Evolutionary conservation across 1,284 basidiomycete genomes (phyloP).

Genomic region (Chalciporus sp.): DNA sequence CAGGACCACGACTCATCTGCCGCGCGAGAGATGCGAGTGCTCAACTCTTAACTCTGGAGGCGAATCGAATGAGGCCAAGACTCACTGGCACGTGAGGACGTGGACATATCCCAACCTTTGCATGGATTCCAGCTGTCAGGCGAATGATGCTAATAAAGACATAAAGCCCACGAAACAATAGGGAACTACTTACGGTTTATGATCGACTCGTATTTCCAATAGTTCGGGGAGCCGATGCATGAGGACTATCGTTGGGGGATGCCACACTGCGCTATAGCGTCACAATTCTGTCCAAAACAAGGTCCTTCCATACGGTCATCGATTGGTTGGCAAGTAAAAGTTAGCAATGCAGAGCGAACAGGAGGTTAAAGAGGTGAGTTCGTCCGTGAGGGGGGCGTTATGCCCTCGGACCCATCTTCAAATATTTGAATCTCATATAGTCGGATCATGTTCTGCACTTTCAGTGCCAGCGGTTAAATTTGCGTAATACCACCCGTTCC

Average conservation of each 20-base stretch:
- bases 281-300: conserved; percentile 11
- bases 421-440: conserved; percentile 24
- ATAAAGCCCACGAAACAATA: background rate
- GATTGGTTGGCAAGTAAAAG: background rate
- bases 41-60: background rate
- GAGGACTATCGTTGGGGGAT: background rate
- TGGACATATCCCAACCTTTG: too few relatives aligned
- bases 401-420: conserved; percentile 23
- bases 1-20: background rate
- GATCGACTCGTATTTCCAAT: conserved; percentile 30
- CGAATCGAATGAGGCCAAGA: conserved; percentile 9
- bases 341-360: background rate
- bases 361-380: conserved; percentile 2
- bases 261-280: conserved; percentile 6
- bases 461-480: conserved; percentile 10
- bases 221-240: conserved; percentile 6
- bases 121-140: background rate
- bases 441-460: conserved; percentile 1
- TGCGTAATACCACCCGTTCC: conserved; percentile 13
- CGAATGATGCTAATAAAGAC: conserved; percentile 9
- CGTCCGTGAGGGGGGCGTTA: conserved; percentile 11
- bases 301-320: background rate
- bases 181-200: conserved; percentile 1
- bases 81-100: background rate
- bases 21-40: too few relatives aligned